Evolutionary conservation across 2,329 filamentous ascomycete genomes (phyloP), one percentile per base, ranked within the genome.

Genomic region (Cadophora sp.): DNA sequence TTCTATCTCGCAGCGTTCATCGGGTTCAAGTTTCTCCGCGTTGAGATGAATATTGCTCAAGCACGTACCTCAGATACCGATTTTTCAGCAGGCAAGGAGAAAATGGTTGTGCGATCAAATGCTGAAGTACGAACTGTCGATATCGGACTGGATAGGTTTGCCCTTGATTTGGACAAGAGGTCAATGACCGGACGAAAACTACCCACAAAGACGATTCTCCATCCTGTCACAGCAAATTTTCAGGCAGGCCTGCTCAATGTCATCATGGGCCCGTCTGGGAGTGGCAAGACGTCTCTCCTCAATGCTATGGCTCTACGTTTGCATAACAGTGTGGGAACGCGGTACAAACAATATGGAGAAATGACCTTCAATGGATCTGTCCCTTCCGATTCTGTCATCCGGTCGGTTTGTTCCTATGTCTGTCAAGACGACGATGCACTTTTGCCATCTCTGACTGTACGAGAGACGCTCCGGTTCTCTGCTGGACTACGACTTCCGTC

Each of bases 231-330:
- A 1, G 82, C 90, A 0, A 87, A 85, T 0, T 94, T 94, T 72
- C 83, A 87, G 58, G 86, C 92, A 0, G 91, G 91, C 0, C 82
- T 86, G 16, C 76, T 94, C 16, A 94, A 94, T 70, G 85, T 93
- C 27, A 92, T 94, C 71, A 93, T 94, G 91, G 92, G 92, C 0
- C 92, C 92, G 0, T 93, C 91, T 0, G 92, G 92, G 0, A 91
- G 88, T 56, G 92, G 92, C 0, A 94, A 94, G 77, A 93, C 91
- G 0, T 91, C 90, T 0, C 81, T 93, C 0, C 82, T 94, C 12
- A 93, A 92, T 75, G 85, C 89, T 1, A 91, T 94, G 85, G 90
- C 92, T 0, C 81, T 88, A 3, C 83, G 92, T 19, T 80, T 94
- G 4, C 86, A 87, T 29, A 87, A 87, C 66, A 88, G 86, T 1